Conservation (phyloP, 306 rosid species). For the Geum urbanum region DNA sequence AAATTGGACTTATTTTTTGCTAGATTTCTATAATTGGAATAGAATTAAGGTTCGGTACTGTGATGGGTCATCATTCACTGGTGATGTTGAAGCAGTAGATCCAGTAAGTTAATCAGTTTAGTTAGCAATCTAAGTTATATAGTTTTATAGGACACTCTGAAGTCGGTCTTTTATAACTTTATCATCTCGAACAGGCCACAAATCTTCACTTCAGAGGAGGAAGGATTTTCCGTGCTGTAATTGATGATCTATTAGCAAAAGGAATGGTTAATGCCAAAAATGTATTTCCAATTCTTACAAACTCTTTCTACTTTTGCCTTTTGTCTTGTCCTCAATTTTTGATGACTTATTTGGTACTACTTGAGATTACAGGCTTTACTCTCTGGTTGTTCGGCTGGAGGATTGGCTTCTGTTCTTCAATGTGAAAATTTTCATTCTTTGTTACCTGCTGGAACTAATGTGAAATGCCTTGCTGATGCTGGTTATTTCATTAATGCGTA, state of each 20-base stretch:
- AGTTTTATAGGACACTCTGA: not conserved
- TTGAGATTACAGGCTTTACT: conserved; percentile 65
- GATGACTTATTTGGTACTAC: conserved; percentile 16
- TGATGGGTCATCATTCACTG: conserved; percentile 91
- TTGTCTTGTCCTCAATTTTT: conserved; percentile 6
- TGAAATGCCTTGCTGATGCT: conserved; percentile 89
- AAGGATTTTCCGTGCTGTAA: conserved; percentile 64
- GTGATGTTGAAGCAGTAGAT: conserved; percentile 74
- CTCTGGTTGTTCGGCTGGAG: conserved; percentile 98
- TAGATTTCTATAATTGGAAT: conserved; percentile 93
- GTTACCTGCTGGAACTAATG: conserved; percentile 53
- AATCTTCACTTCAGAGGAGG: conserved; percentile 89
- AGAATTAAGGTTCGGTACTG: conserved; percentile 87
- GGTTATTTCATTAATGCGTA: conserved; percentile 86
- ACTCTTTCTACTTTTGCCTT: not conserved
- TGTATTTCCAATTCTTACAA: conserved; percentile 31
- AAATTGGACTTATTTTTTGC: conserved; percentile 5
- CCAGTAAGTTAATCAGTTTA: conserved; percentile 52
- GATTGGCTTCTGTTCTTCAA: conserved; percentile 75
- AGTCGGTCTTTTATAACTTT: not conserved
- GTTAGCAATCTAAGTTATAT: conserved; percentile 3
- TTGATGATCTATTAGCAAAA: conserved; percentile 74
- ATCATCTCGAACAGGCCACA: conserved; percentile 45
- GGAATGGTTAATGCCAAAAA: conserved; percentile 84
- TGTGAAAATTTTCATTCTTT: conserved; percentile 75